Percentiles rank a stretch among this genome's conserved stretches.
These are phyloP conservation scores for Thraustochytrium sp. DNA, from an alignment of 352 stramenopile species.

Conservation along the genomic window DNA sequence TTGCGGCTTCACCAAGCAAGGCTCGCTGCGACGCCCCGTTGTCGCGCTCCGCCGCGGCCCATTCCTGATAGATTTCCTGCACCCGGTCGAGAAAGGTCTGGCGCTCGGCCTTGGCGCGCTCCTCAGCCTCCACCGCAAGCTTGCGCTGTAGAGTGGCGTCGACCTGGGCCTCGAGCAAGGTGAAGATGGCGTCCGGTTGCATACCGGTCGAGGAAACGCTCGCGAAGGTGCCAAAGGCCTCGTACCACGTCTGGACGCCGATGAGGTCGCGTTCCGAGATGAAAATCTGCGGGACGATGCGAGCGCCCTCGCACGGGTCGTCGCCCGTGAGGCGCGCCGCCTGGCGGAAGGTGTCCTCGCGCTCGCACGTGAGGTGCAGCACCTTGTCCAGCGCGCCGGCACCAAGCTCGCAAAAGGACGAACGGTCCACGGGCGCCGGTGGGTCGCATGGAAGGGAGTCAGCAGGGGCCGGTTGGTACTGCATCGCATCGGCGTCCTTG, in stretches of 20 bases:
- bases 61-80: background rate
- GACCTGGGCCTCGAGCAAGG: background rate
- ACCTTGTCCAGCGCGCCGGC: slow-evolving; percentile 7
- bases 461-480: slow-evolving; percentile 17
- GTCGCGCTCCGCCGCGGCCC: background rate
- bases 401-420: background rate
- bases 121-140: background rate
- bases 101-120: background rate
- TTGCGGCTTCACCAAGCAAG: background rate
- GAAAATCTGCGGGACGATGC: background rate
- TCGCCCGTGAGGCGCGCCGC: background rate
- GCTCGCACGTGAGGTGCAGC: background rate
- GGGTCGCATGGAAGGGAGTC: background rate
- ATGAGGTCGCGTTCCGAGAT: background rate
- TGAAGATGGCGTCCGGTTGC: background rate
- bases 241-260: background rate
- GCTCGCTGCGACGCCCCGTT: background rate
- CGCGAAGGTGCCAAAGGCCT: background rate
- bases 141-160: background rate
- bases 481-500: background rate
- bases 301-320: background rate
- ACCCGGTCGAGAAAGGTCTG: background rate
- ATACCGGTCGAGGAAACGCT: background rate
- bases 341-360: background rate
- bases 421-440: background rate